These are phyloP conservation scores for Staphylotrichum tortipilum DNA, from an alignment of 495 filamentous ascomycete species.

Conservation along the genomic window DNA sequence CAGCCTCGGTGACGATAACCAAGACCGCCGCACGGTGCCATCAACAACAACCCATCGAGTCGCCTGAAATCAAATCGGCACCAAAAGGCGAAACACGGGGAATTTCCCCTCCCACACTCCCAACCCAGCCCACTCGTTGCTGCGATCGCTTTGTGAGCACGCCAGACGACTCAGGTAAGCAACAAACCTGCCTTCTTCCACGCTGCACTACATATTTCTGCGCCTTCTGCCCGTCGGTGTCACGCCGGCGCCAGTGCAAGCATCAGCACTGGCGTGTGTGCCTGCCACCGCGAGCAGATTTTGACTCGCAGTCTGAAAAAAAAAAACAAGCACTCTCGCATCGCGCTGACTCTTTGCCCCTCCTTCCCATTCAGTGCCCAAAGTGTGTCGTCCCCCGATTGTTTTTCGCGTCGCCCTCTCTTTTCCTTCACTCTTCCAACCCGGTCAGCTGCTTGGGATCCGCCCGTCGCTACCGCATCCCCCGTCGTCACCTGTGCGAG, in stretches of 20 bases:
- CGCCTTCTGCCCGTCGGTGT: not conserved
- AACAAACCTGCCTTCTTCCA: not conserved
- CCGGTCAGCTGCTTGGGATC: conserved; percentile 14
- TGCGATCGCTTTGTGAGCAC: conserved; percentile 27
- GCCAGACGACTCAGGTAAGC: conserved; percentile 4
- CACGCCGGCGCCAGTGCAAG: no score
- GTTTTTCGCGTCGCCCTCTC: conserved; percentile 9
- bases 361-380: conserved; percentile 9
- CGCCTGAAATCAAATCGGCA: not conserved
- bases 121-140: conserved; percentile 19
- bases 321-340: no score
- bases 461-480: conserved; percentile 25
- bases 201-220: not conserved
- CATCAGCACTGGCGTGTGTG: no score
- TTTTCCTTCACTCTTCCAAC: conserved; percentile 6
- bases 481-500: conserved; percentile 14
- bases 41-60: conserved; percentile 12
- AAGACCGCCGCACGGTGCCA: conserved; percentile 10
- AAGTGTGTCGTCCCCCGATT: conserved; percentile 24
- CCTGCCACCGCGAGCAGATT: not conserved
- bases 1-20: conserved; percentile 24
- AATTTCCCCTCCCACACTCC: conserved; percentile 10
- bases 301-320: not conserved
- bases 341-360: conserved; percentile 2
- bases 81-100: conserved; percentile 12